Percentiles rank a stretch among this genome's conserved stretches.
Evolutionary conservation across 495 filamentous ascomycete species (phyloP).

Genomic region (Parmelia sp.): DNA sequence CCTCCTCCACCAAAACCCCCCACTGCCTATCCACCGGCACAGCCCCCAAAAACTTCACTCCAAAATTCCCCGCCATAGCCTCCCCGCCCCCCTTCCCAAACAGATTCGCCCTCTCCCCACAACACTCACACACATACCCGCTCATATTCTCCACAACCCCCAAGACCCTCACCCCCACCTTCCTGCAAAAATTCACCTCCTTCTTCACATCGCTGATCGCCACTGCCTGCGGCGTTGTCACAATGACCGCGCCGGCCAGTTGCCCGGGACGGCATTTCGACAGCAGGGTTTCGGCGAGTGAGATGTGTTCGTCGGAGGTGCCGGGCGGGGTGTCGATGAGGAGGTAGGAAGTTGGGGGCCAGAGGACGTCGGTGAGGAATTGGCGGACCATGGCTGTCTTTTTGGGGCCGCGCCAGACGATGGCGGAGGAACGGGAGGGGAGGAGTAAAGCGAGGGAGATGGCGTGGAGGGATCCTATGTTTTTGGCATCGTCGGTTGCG

Average conservation of each 20-base stretch:
- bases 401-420: conserved; percentile 96
- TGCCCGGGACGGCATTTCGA: conserved; percentile 37
- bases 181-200: conserved; percentile 91
- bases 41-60: conserved; percentile 74
- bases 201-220: conserved; percentile 90
- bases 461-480: conserved; percentile 63
- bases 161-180: conserved; percentile 72
- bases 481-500: background rate
- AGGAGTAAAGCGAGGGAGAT: conserved; percentile 95
- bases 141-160: conserved; percentile 98
- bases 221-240: conserved; percentile 94
- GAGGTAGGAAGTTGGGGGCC: conserved; percentile 78
- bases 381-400: conserved; percentile 99
- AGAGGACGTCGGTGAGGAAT: conserved; percentile 87
- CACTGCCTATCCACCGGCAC: conserved; percentile 82
- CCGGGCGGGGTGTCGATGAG: conserved; percentile 95
- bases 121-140: conserved; percentile 92
- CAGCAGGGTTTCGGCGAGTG: conserved; percentile 78
- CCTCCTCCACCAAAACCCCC: conserved; percentile 60
- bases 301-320: conserved; percentile 96
- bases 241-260: conserved; percentile 76
- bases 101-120: conserved; percentile 85
- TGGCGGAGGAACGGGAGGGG: conserved; percentile 72
- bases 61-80: conserved; percentile 82
- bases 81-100: conserved; percentile 85